Conservation (phyloP, 1,284 basidiomycete genomes). For the Schizophyllum amplum region DNA sequence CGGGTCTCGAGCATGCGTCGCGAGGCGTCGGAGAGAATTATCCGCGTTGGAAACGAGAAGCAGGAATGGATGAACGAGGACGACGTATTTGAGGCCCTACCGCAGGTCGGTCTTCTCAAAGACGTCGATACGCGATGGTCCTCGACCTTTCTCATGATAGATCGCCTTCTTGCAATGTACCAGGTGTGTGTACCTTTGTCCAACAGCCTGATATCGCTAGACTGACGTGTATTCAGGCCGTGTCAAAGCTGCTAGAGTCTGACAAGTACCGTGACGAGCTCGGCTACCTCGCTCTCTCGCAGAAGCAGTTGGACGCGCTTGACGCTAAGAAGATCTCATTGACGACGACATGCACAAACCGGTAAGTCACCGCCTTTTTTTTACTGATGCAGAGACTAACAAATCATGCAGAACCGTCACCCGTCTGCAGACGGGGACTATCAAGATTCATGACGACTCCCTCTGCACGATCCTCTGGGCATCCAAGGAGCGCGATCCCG, state of each 20-base stretch:
- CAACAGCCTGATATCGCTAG: neutral
- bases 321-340: no score
- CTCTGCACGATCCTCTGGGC: no score
- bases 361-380: no score
- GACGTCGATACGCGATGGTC: constrained; percentile 31
- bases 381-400: no score
- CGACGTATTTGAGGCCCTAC: neutral
- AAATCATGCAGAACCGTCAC: no score
- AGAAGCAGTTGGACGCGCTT: neutral
- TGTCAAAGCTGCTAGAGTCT: constrained; percentile 15
- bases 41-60: neutral
- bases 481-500: no score
- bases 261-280: constrained; percentile 14
- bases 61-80: no score
- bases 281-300: neutral
- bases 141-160: constrained; percentile 29
- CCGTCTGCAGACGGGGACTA: no score
- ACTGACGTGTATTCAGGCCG: constrained; percentile 11
- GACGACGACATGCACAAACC: no score
- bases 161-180: constrained; percentile 14
- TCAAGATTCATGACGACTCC: no score
- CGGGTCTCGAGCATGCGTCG: neutral
- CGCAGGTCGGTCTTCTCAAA: constrained; percentile 21
- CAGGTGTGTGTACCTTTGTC: constrained; percentile 8
- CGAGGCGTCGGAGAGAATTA: neutral